Percentiles rank a stretch among this genome's conserved stretches.
Evolutionary conservation across 2,329 filamentous ascomycete genomes (phyloP).

Genomic region (Xylariaceae sp.): DNA sequence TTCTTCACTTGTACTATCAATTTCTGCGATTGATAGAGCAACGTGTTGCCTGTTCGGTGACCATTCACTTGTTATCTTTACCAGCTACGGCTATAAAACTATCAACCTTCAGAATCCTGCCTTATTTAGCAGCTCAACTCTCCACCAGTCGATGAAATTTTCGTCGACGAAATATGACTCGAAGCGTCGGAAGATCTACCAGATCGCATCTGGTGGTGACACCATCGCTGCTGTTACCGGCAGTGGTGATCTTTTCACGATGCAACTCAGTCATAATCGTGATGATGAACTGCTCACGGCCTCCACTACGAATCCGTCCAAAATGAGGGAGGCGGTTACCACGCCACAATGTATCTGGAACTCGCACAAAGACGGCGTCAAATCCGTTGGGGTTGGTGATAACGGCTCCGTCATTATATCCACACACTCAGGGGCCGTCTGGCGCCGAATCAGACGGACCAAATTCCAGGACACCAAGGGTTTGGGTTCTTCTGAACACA

Average conservation of each 20-base stretch:
- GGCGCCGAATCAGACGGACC: constrained; percentile 76
- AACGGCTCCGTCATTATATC: constrained; percentile 93
- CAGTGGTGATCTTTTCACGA: constrained; percentile 81
- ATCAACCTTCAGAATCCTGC: constrained; percentile 73
- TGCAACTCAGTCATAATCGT: constrained; percentile 64
- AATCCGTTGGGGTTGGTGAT: constrained; percentile 82
- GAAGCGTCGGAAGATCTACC: constrained; percentile 62
- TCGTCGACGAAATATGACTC: constrained; percentile 61
- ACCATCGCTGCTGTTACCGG: constrained; percentile 85
- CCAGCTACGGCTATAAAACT: constrained; percentile 92
- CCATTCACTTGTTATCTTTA: constrained; percentile 87
- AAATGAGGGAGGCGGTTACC: constrained; percentile 79
- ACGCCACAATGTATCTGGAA: constrained; percentile 81
- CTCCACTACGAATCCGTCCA: constrained; percentile 88
- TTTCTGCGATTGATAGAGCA: constrained; percentile 84
- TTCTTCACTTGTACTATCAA: constrained; percentile 62
- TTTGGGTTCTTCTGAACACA: constrained; percentile 43
- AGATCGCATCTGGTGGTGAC: constrained; percentile 79
- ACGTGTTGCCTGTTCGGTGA: constrained; percentile 82
- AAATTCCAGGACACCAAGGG: constrained; percentile 66
- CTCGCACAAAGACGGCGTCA: constrained; percentile 77
- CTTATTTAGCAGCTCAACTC: constrained; percentile 63
- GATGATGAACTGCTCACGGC: constrained; percentile 56
- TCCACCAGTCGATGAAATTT: constrained; percentile 49
- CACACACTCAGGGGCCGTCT: constrained; percentile 87